phyloP scores from a whole-genome alignment of 495 filamentous ascomycete genomes.

The Penicillium mononematosum region DNA sequence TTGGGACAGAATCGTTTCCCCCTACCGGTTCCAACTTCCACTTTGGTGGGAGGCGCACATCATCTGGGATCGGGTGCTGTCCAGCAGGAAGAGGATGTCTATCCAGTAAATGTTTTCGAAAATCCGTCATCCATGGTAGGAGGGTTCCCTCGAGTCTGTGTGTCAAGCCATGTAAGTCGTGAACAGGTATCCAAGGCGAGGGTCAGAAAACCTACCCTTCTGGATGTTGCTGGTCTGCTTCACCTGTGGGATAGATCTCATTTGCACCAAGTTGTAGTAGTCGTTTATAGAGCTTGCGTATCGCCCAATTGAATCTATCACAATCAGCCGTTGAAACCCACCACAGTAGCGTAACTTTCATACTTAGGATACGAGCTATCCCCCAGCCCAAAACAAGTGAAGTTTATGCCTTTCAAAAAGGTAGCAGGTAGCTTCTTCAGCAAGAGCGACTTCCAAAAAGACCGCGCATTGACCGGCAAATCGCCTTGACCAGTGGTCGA shows the following conservation, averaged over 20 bases:
- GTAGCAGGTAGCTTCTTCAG: conserved; percentile 70
- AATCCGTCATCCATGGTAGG: conserved; percentile 68
- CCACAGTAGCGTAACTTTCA: not conserved
- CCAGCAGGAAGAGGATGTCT: conserved; percentile 66
- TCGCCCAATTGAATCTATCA: conserved; percentile 87
- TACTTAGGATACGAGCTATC: conserved; percentile 94
- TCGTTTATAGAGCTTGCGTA: conserved; percentile 80
- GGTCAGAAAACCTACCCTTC: conserved; percentile 66
- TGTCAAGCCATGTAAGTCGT: not conserved
- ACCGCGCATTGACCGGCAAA: conserved; percentile 72
- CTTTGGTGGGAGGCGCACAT: conserved; percentile 75
- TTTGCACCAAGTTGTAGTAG: conserved; percentile 81
- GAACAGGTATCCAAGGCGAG: conserved; percentile 2
- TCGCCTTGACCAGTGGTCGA: conserved; percentile 97
- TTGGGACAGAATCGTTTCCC: not conserved
- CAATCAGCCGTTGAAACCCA: not conserved
- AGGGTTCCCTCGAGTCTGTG: conserved; percentile 77
- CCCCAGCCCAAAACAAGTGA: conserved; percentile 86
- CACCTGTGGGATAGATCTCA: conserved; percentile 72
- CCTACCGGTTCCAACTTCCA: conserved; percentile 60
- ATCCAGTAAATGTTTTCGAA: conserved; percentile 63
- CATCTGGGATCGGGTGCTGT: conserved; percentile 66
- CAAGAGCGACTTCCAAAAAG: conserved; percentile 83
- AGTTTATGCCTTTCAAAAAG: conserved; percentile 64
- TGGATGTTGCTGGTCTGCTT: conserved; percentile 88